These are phyloP conservation scores for Paralagenidium karlingii DNA, from an alignment of 352 stramenopile species.

Conservation along the genomic window DNA sequence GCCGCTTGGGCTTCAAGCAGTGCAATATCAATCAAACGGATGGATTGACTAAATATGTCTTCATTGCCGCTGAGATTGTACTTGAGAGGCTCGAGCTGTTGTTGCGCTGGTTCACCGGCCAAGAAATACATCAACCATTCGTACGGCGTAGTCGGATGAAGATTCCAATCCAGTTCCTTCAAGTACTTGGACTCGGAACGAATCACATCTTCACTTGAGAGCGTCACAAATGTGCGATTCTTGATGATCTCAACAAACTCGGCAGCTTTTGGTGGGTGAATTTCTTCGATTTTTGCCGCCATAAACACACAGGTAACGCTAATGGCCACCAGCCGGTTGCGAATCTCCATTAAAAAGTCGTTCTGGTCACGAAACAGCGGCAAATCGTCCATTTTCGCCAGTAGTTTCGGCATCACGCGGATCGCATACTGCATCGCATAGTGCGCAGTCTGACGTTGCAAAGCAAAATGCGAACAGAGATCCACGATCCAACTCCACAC, in stretches of 20 bases:
- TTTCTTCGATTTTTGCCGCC: constrained; percentile 77
- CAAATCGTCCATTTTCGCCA: constrained; percentile 23
- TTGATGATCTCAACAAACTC: constrained; percentile 53
- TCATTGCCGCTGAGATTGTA: constrained; percentile 14
- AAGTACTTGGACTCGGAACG: constrained; percentile 34
- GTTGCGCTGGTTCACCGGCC: constrained; percentile 43
- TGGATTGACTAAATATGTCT: constrained; percentile 54
- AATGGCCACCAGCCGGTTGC: constrained; percentile 44
- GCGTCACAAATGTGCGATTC: constrained; percentile 23
- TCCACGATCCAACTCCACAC: constrained; percentile 67
- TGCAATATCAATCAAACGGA: constrained; percentile 58
- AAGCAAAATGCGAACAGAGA: constrained; percentile 45
- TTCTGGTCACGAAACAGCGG: constrained; percentile 22
- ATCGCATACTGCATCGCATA: constrained; percentile 58
- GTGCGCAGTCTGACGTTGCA: constrained; percentile 67
- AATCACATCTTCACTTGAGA: constrained; percentile 37
- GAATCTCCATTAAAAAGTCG: constrained; percentile 25
- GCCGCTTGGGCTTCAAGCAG: constrained; percentile 66
- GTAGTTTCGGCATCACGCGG: constrained; percentile 22
- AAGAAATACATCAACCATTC: constrained; percentile 72
- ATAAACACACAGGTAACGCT: constrained; percentile 47
- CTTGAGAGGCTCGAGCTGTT: constrained; percentile 57
- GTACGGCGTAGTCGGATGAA: constrained; percentile 60
- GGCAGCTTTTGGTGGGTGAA: constrained; percentile 56
- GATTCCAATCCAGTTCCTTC: constrained; percentile 72